Evolutionary conservation across 1,284 basidiomycete genomes (phyloP), one percentile per base, ranked within the genome.

Genomic region (Papiliotrema flavescens): DNA sequence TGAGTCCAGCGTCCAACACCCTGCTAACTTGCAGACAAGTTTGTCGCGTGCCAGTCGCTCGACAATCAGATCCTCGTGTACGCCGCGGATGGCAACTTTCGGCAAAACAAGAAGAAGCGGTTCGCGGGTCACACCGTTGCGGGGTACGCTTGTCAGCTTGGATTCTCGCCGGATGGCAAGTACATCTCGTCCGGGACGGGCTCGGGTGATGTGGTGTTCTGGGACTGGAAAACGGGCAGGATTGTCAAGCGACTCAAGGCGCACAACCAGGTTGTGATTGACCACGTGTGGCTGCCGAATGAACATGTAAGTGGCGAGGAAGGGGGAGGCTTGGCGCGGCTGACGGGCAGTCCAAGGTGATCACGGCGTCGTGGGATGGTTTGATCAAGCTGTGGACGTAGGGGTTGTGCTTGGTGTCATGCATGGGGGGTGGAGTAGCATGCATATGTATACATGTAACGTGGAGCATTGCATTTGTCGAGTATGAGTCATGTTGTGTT

Each of bases 161-260:
- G 89, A 23, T 98, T 98, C 77, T 96, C 92, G 22, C 94, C 96
- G 0, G 96, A 99, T 71, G 96, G 96, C 17, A 90, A 91, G 75
- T 78, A 91, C 86, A 87, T 99, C 66, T 94, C 90, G 66, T 94
- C 90, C 51, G 96, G 96, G 28, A 95, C 98, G 67, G 89, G 90
- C 2, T 85, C 88, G 59, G 96, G 96, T 1, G 93, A 96, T 73
- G 81, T 99, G 43, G 90, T 98, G 15, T 96, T 98, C 76, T 99
- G 95, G 96, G 96, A 98, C 77, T 98, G 92, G 91, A 98, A 98
- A 79, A 92, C 86, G n/a, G 89, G 91, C 3, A 85, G 89, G 61
- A 90, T 98, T 73, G 88, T 92, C 76, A 94, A 90, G 60, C 80
- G 92, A 44, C 77, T 98, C 55, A 84, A 85, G 56, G 90, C 90